Conservation (phyloP, 2,329 filamentous ascomycete species). For the Aspergillus novofumigatus region DNA sequence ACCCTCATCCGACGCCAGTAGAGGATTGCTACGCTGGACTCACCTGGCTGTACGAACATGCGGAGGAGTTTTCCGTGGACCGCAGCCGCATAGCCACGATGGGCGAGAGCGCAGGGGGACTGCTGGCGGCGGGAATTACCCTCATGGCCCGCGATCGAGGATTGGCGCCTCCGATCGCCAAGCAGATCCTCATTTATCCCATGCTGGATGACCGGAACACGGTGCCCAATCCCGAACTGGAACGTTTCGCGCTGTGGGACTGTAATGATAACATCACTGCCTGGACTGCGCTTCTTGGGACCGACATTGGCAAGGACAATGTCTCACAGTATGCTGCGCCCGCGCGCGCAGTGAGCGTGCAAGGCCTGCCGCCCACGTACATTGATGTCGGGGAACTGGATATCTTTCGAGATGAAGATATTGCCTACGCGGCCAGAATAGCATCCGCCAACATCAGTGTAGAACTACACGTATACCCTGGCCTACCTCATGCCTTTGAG, state of each 20-base stretch:
- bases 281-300: conserved; percentile 42
- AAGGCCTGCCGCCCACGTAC: conserved; percentile 41
- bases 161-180: conserved; percentile 28
- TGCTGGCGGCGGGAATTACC: conserved; percentile 37
- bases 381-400: conserved; percentile 45
- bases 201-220: conserved; percentile 47
- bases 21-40: conserved; percentile 30
- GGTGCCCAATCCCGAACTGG: conserved; percentile 30
- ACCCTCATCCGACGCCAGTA: conserved; percentile 17
- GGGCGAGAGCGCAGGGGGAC: conserved; percentile 44
- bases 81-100: conserved; percentile 37
- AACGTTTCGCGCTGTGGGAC: conserved; percentile 34
- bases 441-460: conserved; percentile 40
- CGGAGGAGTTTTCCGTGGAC: conserved; percentile 41
- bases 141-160: conserved; percentile 36
- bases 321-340: conserved; percentile 38
- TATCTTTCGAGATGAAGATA: conserved; percentile 40
- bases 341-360: conserved; percentile 31
- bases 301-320: conserved; percentile 27
- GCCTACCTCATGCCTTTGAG: conserved; percentile 42
- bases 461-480: conserved; percentile 45
- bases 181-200: conserved; percentile 44
- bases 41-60: conserved; percentile 36
- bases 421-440: conserved; percentile 40
- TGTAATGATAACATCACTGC: conserved; percentile 37